Base-by-base conservation (phyloP, 2,329 filamentous ascomycete genomes). In the Stagonosporopsis cucurbitacearum region DNA sequence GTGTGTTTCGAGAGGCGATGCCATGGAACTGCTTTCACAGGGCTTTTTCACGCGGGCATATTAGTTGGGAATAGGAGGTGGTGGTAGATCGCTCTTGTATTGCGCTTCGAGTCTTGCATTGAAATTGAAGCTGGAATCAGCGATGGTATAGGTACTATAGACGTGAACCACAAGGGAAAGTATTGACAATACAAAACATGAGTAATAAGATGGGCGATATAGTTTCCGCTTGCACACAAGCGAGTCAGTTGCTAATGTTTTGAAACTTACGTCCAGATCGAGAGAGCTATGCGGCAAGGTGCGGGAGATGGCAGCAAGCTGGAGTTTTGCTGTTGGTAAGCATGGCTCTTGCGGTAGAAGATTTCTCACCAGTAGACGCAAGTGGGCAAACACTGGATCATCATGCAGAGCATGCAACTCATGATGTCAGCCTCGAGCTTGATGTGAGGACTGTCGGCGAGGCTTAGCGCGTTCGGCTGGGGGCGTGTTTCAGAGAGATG, bases 401-500 rank as follows among this genome's bases (percentile, higher is more conserved):
- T 6, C 12, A 36, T 20, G 12, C 6, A 36, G 11, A 17, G 17
- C 17, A 33, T 7, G 19, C 30, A 20, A 6, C 6, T 4, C 30
- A 50, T 51, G 32, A 46, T 48, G 47, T 43, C 53, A 56, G 32
- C 47, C 25, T 39, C 19, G 25, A 33, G 35, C 4, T 6, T 19
- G 22, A 25, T 25, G n/a, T 19, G 42, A 51, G 42, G 32, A 7
- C n/a, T 22, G 13, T 11, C n/a, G 28, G 15, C 37, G 17, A 47
- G 42, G 48, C 48, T 43, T 40, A 56, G 36, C 25, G 42, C 11
- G 25, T 43, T 56, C 32, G 42, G 48, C 20, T 25, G 47, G 44
- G 37, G 35, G 53, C 32, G 46, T 47, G 54, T 57, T 57, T 57
- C 54, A 57, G 44, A 48, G 17, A 42, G 25, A 50, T 33, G 49